A percentile compares a stretch with the other conserved stretches of the same genome.
Conservation (phyloP, 2,329 filamentous ascomycete species). For the Penicillium sumatraense region DNA sequence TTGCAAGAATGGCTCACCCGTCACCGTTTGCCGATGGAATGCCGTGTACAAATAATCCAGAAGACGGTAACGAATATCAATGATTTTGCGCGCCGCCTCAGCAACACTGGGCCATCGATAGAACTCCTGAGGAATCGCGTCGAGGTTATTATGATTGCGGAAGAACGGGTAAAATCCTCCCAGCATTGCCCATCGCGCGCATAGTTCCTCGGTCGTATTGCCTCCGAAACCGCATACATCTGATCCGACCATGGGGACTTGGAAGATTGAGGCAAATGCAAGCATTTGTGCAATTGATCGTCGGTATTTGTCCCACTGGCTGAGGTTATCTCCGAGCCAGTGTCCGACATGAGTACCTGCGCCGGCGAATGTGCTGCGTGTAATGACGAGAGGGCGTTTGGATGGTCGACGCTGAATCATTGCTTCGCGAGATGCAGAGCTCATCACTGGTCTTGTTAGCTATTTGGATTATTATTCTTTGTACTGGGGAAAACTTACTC, state of each 20-base stretch:
- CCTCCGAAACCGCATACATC: slow-evolving; percentile 79
- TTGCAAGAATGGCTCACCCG: slow-evolving; percentile 68
- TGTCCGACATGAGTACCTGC: slow-evolving; percentile 65
- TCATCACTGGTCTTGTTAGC: slow-evolving; percentile 62
- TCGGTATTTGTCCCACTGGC: slow-evolving; percentile 63
- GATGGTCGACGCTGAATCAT: slow-evolving; percentile 69
- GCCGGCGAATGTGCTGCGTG: slow-evolving; percentile 75
- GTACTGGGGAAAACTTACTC: slow-evolving; percentile 42
- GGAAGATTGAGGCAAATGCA: slow-evolving; percentile 67
- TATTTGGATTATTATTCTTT: not conserved
- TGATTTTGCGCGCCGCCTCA: slow-evolving; percentile 68
- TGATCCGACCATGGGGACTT: slow-evolving; percentile 69
- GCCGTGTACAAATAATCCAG: slow-evolving; percentile 81
- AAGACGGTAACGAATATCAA: slow-evolving; percentile 74
- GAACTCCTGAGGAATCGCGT: slow-evolving; percentile 68
- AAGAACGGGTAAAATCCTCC: slow-evolving; percentile 78
- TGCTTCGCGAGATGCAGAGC: slow-evolving; percentile 64
- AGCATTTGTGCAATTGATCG: slow-evolving; percentile 64
- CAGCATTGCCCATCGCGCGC: slow-evolving; percentile 74
- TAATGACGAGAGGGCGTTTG: slow-evolving; percentile 72
- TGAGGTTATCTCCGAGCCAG: slow-evolving; percentile 67
- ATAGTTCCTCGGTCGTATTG: slow-evolving; percentile 70
- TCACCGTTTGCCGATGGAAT: slow-evolving; percentile 62
- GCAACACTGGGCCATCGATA: slow-evolving; percentile 71
- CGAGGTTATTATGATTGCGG: slow-evolving; percentile 69